These are phyloP conservation scores for Clonostachys rosea DNA, from an alignment of 2,329 filamentous ascomycete genomes.

Conservation along the genomic window DNA sequence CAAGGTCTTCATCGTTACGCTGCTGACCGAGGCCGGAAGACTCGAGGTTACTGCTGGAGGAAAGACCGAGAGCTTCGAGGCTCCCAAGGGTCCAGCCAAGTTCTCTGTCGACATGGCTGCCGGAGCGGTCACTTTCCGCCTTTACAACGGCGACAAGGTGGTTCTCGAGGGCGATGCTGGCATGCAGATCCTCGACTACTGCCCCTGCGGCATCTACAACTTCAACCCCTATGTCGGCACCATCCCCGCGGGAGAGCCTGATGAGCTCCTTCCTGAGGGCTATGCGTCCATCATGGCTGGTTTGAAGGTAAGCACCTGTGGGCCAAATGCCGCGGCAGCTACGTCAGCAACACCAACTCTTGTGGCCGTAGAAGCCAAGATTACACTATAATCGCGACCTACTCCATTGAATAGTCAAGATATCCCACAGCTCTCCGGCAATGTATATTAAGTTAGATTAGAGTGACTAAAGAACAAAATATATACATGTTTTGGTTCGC, in stretches of 20 bases:
- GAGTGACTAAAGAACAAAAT: no score
- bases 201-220: conserved; percentile 50
- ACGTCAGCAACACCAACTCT: no score
- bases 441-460: no score
- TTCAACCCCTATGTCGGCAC: conserved; percentile 51
- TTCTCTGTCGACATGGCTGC: conserved; percentile 39
- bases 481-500: no score
- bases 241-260: conserved; percentile 29
- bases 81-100: conserved; percentile 37
- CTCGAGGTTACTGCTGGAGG: conserved; percentile 39
- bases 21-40: conserved; percentile 37
- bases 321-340: neutral
- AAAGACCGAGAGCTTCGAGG: conserved; percentile 34
- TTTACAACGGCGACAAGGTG: conserved; percentile 30
- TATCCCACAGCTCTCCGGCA: no score
- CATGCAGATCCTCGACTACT: conserved; percentile 42
- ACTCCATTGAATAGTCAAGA: no score
- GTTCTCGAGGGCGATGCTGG: conserved; percentile 40
- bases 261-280: conserved; percentile 27
- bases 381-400: no score
- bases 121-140: conserved; percentile 39
- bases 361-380: no score
- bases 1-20: conserved; percentile 44
- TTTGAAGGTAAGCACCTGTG: conserved; percentile 18
- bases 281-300: conserved; percentile 16